phyloP scores from a whole-genome alignment of 768 basidiomycete genomes.

The Rhizopogon sp. region DNA sequence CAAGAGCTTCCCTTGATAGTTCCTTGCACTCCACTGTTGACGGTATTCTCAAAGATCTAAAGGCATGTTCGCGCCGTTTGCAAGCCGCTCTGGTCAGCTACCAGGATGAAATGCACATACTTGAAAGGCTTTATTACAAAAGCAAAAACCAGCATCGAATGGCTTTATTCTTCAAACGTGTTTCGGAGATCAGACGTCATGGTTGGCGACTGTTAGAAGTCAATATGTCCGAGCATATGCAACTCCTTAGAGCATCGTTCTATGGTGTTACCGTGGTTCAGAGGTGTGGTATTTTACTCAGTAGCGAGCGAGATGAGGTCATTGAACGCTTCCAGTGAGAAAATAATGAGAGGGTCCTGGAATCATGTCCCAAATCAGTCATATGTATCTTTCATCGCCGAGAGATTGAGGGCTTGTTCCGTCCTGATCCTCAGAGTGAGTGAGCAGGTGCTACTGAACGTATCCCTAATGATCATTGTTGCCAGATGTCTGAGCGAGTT shows the following conservation, averaged over 20 bases:
- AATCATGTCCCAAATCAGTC: slow-evolving; percentile 45
- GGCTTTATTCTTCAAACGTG: slow-evolving; percentile 62
- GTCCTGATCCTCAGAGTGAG: slow-evolving; percentile 45
- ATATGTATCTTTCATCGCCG: slow-evolving; percentile 28
- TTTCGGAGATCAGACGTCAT: slow-evolving; percentile 56
- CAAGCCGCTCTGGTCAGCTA: slow-evolving; percentile 32
- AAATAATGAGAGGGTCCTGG: slow-evolving; percentile 59
- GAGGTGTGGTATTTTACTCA: not conserved
- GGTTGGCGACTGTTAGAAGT: slow-evolving; percentile 20
- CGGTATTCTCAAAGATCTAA: slow-evolving; percentile 56
- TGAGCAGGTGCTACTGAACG: not conserved
- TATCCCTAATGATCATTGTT: slow-evolving; percentile 2
- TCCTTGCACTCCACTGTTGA: slow-evolving; percentile 41
- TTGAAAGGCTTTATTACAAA: slow-evolving; percentile 72
- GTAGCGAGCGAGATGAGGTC: too few relatives aligned
- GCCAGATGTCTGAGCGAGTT: slow-evolving; percentile 43
- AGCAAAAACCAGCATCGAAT: slow-evolving; percentile 61
- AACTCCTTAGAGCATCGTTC: slow-evolving; percentile 23
- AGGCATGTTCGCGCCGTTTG: slow-evolving; percentile 47
- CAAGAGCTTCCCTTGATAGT: slow-evolving; percentile 14
- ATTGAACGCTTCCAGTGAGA: slow-evolving; percentile 32
- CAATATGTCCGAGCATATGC: slow-evolving; percentile 15
- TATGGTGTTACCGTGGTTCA: slow-evolving; percentile 20
- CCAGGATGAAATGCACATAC: slow-evolving; percentile 48
- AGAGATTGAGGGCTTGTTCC: slow-evolving; percentile 31